A percentile compares a stretch with the other conserved stretches of the same genome.
These are phyloP conservation scores for Martensiomyces pterosporus DNA, from an alignment of 192 early-diverging fungal species.

Conservation along the genomic window DNA sequence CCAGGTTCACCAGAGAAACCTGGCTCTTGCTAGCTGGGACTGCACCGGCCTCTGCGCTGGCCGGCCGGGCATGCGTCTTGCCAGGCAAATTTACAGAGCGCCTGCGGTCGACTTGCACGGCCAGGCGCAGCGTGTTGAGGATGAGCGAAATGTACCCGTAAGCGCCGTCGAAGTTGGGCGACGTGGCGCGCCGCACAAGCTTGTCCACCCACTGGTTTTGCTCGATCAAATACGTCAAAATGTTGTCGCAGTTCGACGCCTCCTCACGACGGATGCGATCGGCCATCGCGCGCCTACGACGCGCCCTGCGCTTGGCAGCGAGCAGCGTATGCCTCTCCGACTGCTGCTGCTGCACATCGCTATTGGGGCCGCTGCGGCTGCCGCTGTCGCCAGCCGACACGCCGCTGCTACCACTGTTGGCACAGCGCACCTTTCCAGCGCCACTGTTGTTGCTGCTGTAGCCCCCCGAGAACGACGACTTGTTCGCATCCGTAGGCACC, in stretches of 20 bases:
- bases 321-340: conserved; percentile 3
- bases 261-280: conserved; percentile 44
- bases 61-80: no score
- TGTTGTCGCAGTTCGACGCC: conserved; percentile 44
- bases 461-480: background rate
- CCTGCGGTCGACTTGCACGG: conserved; percentile 38
- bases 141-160: conserved; percentile 46
- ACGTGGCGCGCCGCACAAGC: conserved; percentile 32
- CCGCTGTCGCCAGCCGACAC: background rate
- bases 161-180: conserved; percentile 44
- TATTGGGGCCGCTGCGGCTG: background rate
- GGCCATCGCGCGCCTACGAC: conserved; percentile 27
- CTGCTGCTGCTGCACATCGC: conserved; percentile 1
- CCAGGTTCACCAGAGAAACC: background rate
- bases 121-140: conserved; percentile 47
- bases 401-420: no score
- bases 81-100: no score
- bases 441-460: no score
- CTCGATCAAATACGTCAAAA: conserved; percentile 46
- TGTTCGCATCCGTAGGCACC: background rate
- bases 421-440: no score
- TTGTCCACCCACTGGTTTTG: conserved; percentile 43
- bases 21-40: background rate
- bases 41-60: background rate
- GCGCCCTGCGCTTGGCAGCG: conserved; percentile 20